Conservation (phyloP, 192 early-diverging fungal genomes). For the Mortierella hygrophila region DNA sequence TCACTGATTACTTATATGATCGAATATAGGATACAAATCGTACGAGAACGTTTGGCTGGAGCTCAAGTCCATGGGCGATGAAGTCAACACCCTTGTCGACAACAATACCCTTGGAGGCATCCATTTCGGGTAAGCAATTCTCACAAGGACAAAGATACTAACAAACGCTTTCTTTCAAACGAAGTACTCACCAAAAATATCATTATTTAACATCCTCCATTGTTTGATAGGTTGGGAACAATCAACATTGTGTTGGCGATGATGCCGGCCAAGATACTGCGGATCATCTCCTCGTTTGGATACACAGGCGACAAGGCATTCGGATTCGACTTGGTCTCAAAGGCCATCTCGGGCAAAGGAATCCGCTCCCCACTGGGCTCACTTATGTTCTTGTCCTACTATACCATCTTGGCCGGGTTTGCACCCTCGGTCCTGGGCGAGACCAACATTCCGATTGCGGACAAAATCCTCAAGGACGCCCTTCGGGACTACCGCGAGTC, state of each 20-base stretch:
- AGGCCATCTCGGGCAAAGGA: constrained; percentile 59
- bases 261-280: constrained; percentile 62
- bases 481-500: constrained; percentile 61
- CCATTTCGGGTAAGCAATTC: constrained; percentile 62
- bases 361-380: constrained; percentile 67
- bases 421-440: constrained; percentile 60
- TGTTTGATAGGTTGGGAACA: constrained; percentile 42
- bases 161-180: neutral
- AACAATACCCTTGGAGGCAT: constrained; percentile 64
- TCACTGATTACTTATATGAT: neutral
- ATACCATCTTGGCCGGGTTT: constrained; percentile 63
- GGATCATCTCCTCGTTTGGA: constrained; percentile 64
- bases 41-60: constrained; percentile 66
- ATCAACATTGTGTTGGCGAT: constrained; percentile 61
- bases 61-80: constrained; percentile 61
- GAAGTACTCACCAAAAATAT: neutral
- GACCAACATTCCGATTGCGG: constrained; percentile 58
- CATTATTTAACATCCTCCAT: neutral
- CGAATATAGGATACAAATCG: constrained; percentile 58
- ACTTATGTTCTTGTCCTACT: constrained; percentile 65
- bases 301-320: constrained; percentile 67
- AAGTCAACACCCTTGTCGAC: constrained; percentile 55
- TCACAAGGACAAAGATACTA: neutral
- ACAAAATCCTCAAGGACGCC: constrained; percentile 60
- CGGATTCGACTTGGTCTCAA: constrained; percentile 64